phyloP scores from a whole-genome alignment of 768 basidiomycete species.

The Serendipita sp. region DNA sequence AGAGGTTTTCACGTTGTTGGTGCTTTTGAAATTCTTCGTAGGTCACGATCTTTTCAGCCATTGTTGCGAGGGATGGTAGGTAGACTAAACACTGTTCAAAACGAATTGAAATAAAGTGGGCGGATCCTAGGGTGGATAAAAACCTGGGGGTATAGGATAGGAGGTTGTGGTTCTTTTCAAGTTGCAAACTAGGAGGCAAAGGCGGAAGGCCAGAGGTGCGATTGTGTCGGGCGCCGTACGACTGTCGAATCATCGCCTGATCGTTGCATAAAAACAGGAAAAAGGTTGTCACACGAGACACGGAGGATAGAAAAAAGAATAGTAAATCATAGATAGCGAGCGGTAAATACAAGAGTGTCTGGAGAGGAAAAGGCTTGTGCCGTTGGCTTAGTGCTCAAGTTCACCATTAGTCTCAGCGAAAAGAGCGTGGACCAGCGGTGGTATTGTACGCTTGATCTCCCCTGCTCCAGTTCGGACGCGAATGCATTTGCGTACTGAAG shows the following conservation, averaged over 20 bases:
- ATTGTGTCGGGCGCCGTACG: background rate
- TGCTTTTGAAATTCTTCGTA: constrained; percentile 63
- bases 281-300: background rate
- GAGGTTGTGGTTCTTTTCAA: background rate
- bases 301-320: background rate
- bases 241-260: constrained; percentile 1
- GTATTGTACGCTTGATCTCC: background rate
- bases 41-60: constrained; percentile 18
- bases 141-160: background rate
- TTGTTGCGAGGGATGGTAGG: background rate
- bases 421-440: constrained; percentile 5
- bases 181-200: no score
- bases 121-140: background rate
- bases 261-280: background rate
- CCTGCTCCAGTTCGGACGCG: constrained; percentile 3
- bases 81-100: background rate
- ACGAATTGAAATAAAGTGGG: background rate
- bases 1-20: constrained; percentile 58
- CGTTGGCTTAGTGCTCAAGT: constrained; percentile 5
- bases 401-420: constrained; percentile 5
- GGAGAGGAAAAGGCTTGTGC: background rate
- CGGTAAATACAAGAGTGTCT: background rate
- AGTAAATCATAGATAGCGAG: background rate
- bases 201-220: background rate
- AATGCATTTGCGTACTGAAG: background rate